Percentiles rank a stretch among this genome's conserved stretches.
Evolutionary conservation across 192 early-diverging fungal species (phyloP).

Genomic region (Coemansia sp.): DNA sequence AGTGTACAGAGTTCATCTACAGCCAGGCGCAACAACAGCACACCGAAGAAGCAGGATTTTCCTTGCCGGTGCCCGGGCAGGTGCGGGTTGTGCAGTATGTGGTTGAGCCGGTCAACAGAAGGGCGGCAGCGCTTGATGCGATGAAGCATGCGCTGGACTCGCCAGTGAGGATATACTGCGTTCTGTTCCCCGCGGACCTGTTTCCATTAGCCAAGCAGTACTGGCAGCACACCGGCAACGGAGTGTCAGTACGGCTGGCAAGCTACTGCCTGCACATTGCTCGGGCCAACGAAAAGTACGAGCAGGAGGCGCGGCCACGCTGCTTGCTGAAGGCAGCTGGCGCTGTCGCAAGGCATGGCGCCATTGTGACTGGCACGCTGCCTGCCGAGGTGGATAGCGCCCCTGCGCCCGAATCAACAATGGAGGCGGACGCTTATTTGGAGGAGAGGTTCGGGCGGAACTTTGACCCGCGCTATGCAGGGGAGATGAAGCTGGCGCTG

Average conservation of each 20-base stretch:
- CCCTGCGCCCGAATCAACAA: conserved; percentile 22
- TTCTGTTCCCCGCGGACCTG: conserved; percentile 72
- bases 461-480: conserved; percentile 65
- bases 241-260: conserved; percentile 83
- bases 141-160: conserved; percentile 49
- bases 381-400: not conserved
- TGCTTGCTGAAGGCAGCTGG: conserved; percentile 2
- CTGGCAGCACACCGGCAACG: conserved; percentile 96
- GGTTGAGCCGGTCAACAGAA: conserved; percentile 35
- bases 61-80: conserved; percentile 27
- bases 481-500: conserved; percentile 71
- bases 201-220: conserved; percentile 82
- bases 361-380: not conserved
- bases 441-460: conserved; percentile 97
- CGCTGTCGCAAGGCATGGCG: conserved; percentile 6
- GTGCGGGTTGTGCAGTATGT: conserved; percentile 46
- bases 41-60: not conserved
- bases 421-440: conserved; percentile 61
- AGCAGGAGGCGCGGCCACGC: conserved; percentile 18
- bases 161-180: conserved; percentile 61
- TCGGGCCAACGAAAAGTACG: conserved; percentile 54
- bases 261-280: conserved; percentile 75
- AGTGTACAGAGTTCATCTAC: conserved; percentile 49
- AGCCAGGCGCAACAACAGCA: conserved; percentile 44
- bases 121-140: conserved; percentile 41